These are phyloP conservation scores for Fagopyrum esculentum DNA, from an alignment of 148 eudicot species.

Conservation along the genomic window DNA sequence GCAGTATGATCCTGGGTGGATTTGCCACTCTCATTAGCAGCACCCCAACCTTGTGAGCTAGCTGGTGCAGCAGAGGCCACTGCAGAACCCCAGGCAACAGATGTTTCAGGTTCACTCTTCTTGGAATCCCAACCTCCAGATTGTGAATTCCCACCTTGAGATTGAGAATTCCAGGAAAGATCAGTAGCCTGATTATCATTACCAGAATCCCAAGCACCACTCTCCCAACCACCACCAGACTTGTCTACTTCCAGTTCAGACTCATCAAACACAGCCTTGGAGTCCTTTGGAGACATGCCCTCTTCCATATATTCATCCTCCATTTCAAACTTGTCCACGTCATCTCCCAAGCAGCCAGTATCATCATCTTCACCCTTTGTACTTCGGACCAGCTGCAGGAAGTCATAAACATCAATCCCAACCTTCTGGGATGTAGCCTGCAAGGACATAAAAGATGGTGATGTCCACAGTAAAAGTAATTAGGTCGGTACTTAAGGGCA, in stretches of 20 bases:
- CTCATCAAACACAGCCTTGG: conserved; percentile 68
- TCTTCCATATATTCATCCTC: conserved; percentile 46
- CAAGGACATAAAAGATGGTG: conserved; percentile 11
- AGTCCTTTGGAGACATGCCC: conserved; percentile 54
- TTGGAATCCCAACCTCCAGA: conserved; percentile 15
- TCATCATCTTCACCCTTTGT: conserved; percentile 30
- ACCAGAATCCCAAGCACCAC: conserved; percentile 15
- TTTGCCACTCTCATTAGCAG: neutral
- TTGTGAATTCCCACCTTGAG: neutral
- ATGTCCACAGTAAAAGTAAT: neutral
- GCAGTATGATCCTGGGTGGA: neutral
- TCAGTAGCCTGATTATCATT: neutral
- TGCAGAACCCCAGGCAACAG: conserved; percentile 17
- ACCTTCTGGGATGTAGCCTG: conserved; percentile 43
- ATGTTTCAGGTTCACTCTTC: conserved; percentile 11
- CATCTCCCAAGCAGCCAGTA: conserved; percentile 69
- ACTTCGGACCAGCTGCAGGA: conserved; percentile 59
- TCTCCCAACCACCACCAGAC: conserved; percentile 27
- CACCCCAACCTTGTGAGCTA: neutral
- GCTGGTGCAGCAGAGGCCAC: neutral
- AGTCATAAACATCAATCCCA: conserved; percentile 59
- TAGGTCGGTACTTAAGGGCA: neutral
- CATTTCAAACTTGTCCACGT: conserved; percentile 45
- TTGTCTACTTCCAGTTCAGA: conserved; percentile 24
- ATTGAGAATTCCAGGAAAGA: neutral